These are phyloP conservation scores for Leishmania turanica DNA, from an alignment of 208 protist genomes.

Conservation along the genomic window DNA sequence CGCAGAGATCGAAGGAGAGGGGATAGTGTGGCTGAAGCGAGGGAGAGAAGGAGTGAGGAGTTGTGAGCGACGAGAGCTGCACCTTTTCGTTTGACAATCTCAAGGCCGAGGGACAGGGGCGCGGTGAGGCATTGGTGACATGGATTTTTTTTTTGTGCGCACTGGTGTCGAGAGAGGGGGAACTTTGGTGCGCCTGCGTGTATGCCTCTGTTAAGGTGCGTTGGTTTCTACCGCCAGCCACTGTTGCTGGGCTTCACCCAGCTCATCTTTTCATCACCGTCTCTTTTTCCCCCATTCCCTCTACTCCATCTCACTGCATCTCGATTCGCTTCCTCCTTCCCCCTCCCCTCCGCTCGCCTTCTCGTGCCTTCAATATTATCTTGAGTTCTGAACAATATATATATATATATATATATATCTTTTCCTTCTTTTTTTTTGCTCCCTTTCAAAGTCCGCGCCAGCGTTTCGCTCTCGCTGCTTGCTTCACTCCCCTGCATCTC, in stretches of 20 bases:
- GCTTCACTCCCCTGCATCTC: neutral
- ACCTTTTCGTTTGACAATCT: neutral
- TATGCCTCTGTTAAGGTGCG: neutral
- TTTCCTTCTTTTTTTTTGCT: neutral
- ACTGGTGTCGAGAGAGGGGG: neutral
- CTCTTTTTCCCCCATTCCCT: conserved; percentile 14
- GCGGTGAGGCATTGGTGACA: neutral
- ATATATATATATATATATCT: neutral
- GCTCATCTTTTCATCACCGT: neutral
- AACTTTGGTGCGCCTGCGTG: neutral
- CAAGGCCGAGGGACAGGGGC: conserved; percentile 1
- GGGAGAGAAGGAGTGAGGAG: conserved; percentile 10
- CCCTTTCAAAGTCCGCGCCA: neutral
- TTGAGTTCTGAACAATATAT: neutral
- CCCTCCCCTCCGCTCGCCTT: neutral
- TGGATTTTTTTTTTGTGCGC: neutral
- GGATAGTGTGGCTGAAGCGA: neutral
- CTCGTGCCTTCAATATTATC: neutral
- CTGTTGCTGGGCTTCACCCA: neutral
- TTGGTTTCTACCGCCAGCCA: neutral
- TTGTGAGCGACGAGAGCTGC: neutral
- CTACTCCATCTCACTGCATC: neutral
- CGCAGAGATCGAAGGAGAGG: neutral
- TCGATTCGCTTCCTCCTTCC: neutral
- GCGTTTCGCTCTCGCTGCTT: neutral